Evolutionary conservation across 495 filamentous ascomycete genomes (phyloP), one percentile per base, ranked within the genome.

Genomic region (Aspergillus olivimuriae): DNA sequence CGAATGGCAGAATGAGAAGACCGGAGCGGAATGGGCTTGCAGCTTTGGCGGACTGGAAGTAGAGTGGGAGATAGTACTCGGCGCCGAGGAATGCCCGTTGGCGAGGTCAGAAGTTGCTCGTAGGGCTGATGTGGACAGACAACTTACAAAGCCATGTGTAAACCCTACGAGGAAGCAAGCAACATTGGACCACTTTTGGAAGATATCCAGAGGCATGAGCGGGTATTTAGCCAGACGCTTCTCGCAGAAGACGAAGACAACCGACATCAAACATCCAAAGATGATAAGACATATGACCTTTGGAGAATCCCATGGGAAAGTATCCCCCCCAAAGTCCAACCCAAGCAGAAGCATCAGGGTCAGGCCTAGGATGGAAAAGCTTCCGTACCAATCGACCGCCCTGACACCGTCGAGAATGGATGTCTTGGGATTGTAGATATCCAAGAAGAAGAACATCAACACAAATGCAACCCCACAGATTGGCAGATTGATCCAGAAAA

Each of bases 321-420:
- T 70, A 5, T 82, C 77, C 10, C 89, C 88, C 19, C 87, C 87
- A 51, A 84, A 82, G 51, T 88, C 79, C 12, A 94, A 69, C 1
- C 82, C 87, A 3, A 91, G 73, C 2, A 94, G 68, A 24, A 94
- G 60, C 78, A 91, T 86, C 34, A 91, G 56, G 0, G 84, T 86
- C 6, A 82, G 78, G 9, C 77, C 81, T 4, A 90, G 71, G 39
- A 92, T 78, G 2, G 76, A 76, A 15, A 86, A 35, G 9, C 77
- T 80, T 1, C 87, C 87, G 23, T 77, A 61, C 84, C 84, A 89
- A 57, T 92, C 86, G 12, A 91, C 82, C 1, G 85, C 83, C 41
- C 78, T 81, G 14, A 94, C 61, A 0, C 89, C 89, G 0, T 78
- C 74, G 17, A 61, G 14, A 9, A 82, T 57, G 4, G 63, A 61